These are phyloP conservation scores for Citrus hindsii DNA, from an alignment of 345 rosid genomes.

Conservation along the genomic window DNA sequence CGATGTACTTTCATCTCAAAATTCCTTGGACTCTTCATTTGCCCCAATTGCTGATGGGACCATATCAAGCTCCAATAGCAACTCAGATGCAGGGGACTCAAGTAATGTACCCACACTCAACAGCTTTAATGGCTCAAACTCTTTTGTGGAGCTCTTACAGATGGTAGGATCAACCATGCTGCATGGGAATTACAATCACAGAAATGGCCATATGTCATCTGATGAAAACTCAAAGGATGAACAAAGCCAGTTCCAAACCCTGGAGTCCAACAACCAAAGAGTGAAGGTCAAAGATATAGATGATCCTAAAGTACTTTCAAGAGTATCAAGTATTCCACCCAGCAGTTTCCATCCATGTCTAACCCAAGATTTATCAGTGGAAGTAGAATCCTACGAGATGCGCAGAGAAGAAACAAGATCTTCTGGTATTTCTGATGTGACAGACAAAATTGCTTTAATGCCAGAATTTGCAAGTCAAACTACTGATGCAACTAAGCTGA, in stretches of 20 bases:
- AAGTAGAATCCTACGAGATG: conserved; percentile 27
- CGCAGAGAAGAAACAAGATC: conserved; percentile 29
- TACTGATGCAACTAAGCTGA: conserved; percentile 20
- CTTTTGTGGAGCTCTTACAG: conserved; percentile 59
- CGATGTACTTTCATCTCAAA: conserved; percentile 45
- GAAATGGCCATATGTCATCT: conserved; percentile 18
- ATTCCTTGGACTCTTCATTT: conserved; percentile 34
- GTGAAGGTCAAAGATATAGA: conserved; percentile 21
- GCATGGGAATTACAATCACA: conserved; percentile 27
- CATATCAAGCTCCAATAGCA: conserved; percentile 47
- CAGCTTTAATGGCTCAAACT: conserved; percentile 22
- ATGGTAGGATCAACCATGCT: conserved; percentile 36
- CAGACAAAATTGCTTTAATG: conserved; percentile 19
- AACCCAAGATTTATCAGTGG: conserved; percentile 21
- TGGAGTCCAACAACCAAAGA: conserved; percentile 14
- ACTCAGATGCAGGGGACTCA: conserved; percentile 36
- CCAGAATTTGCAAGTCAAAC: conserved; percentile 24
- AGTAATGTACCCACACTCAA: conserved; percentile 13
- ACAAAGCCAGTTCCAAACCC: conserved; percentile 12
- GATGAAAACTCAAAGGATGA: conserved; percentile 26
- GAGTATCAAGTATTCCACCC: conserved; percentile 22
- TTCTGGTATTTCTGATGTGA: conserved; percentile 16
- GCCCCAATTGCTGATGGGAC: conserved; percentile 46
- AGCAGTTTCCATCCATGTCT: conserved; percentile 27
- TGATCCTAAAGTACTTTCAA: conserved; percentile 26